Percentiles rank a stretch among this genome's conserved stretches.
Conservation (phyloP, 2,329 filamentous ascomycete genomes). For the Aureobasidium sp. region DNA sequence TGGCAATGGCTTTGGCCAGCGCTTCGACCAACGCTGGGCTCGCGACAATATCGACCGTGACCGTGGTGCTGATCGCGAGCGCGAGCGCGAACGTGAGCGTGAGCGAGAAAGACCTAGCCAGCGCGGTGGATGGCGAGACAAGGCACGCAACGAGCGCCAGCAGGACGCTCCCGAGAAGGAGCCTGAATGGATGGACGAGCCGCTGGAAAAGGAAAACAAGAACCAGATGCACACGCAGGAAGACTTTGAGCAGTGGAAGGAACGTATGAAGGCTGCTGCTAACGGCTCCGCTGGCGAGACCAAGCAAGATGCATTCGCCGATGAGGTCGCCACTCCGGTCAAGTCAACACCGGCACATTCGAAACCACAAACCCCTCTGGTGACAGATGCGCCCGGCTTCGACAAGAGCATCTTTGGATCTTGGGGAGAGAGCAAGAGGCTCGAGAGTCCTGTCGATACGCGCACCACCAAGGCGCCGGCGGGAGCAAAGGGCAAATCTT, state of each 20-base stretch:
- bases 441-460: conserved; percentile 35
- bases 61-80: conserved; percentile 54
- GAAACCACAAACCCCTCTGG: conserved; percentile 53
- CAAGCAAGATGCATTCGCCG: conserved; percentile 19
- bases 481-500: conserved; percentile 61
- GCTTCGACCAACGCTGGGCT: conserved; percentile 62
- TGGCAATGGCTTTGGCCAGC: conserved; percentile 57
- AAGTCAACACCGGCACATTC: conserved; percentile 21
- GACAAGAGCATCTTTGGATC: conserved; percentile 68
- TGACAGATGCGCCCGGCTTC: conserved; percentile 55
- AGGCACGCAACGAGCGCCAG: conserved; percentile 45
- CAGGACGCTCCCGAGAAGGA: conserved; percentile 63
- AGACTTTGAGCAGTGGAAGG: conserved; percentile 93
- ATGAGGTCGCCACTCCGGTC: conserved; percentile 18
- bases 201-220: conserved; percentile 52
- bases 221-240: conserved; percentile 77
- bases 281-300: conserved; percentile 32
- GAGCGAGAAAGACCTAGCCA: conserved; percentile 41
- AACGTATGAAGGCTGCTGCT: conserved; percentile 66
- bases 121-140: conserved; percentile 58
- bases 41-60: conserved; percentile 25
- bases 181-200: conserved; percentile 78
- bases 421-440: conserved; percentile 46
- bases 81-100: conserved; percentile 50
- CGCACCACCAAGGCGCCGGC: conserved; percentile 23